Evolutionary conservation across 345 rosid genomes (phyloP), one percentile per base, ranked within the genome.

Genomic region (Ceriops decandra): DNA sequence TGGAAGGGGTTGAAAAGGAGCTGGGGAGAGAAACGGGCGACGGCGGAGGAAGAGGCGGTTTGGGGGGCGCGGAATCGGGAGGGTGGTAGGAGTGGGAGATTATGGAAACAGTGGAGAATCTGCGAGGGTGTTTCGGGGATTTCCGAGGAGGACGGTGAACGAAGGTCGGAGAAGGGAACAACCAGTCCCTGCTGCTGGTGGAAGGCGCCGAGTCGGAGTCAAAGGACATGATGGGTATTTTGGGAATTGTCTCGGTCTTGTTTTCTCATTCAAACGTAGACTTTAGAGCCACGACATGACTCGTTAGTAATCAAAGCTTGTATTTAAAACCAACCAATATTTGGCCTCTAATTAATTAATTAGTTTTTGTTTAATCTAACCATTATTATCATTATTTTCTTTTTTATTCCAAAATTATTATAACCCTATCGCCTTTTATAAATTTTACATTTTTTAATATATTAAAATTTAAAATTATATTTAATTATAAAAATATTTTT

Each of bases 91-190:
- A 69, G 38, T 7, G 82, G 63, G 85, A 64, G 68, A 68, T 35
- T 20, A 68, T 72, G 32, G 86, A 35, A 42, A 35, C 62, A 1
- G 82, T 68, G 68, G 85, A 76, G 83, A 81, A 86, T 26, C 86
- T 63, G 28, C 87, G 82, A 27, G 75, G 76, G 69, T 71, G 60
- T 52, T 65, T 80, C 13, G 69, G 67, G 68, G 75, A 17, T 56
- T 72, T 62, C 9, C 74, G 68, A 5, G 80, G 27, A 9, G 61
- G 19, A 17, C 77, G 79, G 68, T 77, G 85, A 77, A 76, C 70
- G 82, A 76, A 84, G 64, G 85, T 75, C 42, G 82, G 84, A 0
- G 90, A 84, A 57, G 90, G 90, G 86, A 86, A 85, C 76, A 86
- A 80, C 86, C 87, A 84, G 84, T 88, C 93, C 52, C 87, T 77